A percentile compares a stretch with the other conserved stretches of the same genome.
phyloP scores from a whole-genome alignment of 148 eudicot genomes.

The Drosera capensis region DNA sequence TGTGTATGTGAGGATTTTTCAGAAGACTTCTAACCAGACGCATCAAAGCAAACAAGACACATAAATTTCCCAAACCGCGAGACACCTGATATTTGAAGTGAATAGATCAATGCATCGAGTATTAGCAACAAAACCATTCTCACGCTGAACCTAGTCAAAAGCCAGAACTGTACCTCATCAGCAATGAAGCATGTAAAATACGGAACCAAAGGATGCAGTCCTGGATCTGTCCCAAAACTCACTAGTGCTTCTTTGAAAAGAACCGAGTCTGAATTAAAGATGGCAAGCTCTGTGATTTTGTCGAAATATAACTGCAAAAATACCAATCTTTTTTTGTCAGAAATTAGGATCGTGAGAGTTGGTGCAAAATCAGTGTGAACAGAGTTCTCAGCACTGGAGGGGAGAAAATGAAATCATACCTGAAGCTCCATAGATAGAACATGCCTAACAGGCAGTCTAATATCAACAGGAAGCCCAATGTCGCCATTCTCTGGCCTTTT shows the following conservation, averaged over 20 bases:
- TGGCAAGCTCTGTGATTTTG: slow-evolving; percentile 51
- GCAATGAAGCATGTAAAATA: slow-evolving; percentile 59
- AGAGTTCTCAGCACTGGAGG: neutral
- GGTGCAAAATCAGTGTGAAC: too few species aligned
- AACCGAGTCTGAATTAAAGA: slow-evolving; percentile 32
- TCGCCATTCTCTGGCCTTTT: slow-evolving; percentile 34
- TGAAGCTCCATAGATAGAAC: slow-evolving; percentile 69
- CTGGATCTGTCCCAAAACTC: slow-evolving; percentile 71
- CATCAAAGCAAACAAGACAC: slow-evolving; percentile 65
- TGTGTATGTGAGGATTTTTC: slow-evolving; percentile 58
- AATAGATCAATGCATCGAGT: too few species aligned
- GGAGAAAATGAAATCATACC: slow-evolving; percentile 12
- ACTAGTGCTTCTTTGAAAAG: slow-evolving; percentile 62
- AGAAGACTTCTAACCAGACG: slow-evolving; percentile 60
- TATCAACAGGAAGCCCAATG: slow-evolving; percentile 43
- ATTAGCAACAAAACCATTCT: too few species aligned
- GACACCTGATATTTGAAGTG: slow-evolving; percentile 45
- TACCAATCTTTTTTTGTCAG: neutral
- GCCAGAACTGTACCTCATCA: slow-evolving; percentile 36
- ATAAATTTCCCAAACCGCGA: slow-evolving; percentile 51
- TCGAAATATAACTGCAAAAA: slow-evolving; percentile 50
- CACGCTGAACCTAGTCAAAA: neutral
- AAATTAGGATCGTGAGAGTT: too few species aligned
- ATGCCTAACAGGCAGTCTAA: slow-evolving; percentile 64
- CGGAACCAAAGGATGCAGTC: slow-evolving; percentile 66